phyloP scores from a whole-genome alignment of 192 early-diverging fungal species.

The Entophlyctis helioformis region DNA sequence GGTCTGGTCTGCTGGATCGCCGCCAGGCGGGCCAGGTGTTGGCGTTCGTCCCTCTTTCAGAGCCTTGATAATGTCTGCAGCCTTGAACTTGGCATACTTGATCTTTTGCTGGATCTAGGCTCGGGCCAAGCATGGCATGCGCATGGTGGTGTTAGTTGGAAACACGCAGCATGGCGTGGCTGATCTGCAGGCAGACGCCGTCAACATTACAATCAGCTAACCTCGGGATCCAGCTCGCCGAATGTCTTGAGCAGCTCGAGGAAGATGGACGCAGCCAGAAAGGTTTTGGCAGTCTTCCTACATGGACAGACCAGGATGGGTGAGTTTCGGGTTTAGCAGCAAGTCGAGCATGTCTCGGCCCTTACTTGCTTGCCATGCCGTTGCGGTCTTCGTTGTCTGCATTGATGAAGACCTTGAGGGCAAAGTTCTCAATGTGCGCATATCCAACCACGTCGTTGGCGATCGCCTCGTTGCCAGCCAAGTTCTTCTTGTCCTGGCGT shows the following conservation, averaged over 20 bases:
- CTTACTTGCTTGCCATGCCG: conserved; percentile 68
- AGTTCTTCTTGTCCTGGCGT: conserved; percentile 54
- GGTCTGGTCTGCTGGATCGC: conserved; percentile 4
- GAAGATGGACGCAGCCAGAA: conserved; percentile 82
- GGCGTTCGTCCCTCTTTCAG: conserved; percentile 73
- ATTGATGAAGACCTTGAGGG: conserved; percentile 70
- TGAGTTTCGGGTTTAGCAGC: too few species aligned
- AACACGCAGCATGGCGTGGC: not conserved
- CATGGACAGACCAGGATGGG: too few species aligned
- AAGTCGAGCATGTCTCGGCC: too few species aligned
- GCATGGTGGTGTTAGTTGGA: not conserved
- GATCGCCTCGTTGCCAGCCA: conserved; percentile 56
- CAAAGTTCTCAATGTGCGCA: conserved; percentile 82
- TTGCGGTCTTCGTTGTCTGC: conserved; percentile 87
- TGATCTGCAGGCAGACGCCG: not conserved
- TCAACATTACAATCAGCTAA: too few species aligned
- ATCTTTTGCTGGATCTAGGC: conserved; percentile 71
- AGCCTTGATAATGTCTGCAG: conserved; percentile 86
- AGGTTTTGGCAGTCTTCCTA: conserved; percentile 73
- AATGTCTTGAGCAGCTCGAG: conserved; percentile 77
- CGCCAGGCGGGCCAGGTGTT: conserved; percentile 22
- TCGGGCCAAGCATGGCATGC: not conserved
- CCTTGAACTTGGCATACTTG: conserved; percentile 93
- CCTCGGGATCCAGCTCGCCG: conserved; percentile 34
- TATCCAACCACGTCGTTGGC: conserved; percentile 63